These are phyloP conservation scores for Vicia sativa DNA, from an alignment of 306 rosid genomes.

Conservation along the genomic window DNA sequence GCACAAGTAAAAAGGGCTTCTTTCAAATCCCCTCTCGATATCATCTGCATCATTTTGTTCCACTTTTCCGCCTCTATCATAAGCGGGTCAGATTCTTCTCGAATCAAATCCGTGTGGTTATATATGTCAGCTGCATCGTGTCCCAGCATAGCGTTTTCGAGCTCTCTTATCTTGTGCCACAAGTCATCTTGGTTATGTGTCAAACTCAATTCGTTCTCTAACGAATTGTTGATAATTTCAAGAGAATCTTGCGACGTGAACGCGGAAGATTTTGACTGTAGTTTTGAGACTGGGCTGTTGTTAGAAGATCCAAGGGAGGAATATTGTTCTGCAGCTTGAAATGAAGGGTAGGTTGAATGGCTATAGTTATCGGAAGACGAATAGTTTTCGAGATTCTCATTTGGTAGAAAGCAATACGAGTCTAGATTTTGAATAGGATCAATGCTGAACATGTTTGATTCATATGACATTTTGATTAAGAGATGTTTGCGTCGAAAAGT, in stretches of 20 bases:
- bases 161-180: constrained; percentile 78
- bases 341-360: constrained; percentile 49
- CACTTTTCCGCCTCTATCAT: constrained; percentile 55
- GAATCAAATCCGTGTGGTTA: constrained; percentile 25
- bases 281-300: constrained; percentile 65
- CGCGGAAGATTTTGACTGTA: constrained; percentile 46
- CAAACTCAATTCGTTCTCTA: constrained; percentile 55
- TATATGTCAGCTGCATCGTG: constrained; percentile 54
- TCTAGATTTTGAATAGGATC: constrained; percentile 55
- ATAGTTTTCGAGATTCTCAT: constrained; percentile 40
- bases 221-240: constrained; percentile 54
- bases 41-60: constrained; percentile 59
- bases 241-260: constrained; percentile 45
- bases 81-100: constrained; percentile 35
- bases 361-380: constrained; percentile 47
- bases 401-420: constrained; percentile 47
- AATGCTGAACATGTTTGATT: constrained; percentile 43
- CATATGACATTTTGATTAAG: constrained; percentile 48
- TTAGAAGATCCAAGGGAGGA: constrained; percentile 64
- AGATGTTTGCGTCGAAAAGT: constrained; percentile 54
- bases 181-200: constrained; percentile 59
- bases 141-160: constrained; percentile 83
- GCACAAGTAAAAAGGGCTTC: constrained; percentile 80
- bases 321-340: constrained; percentile 46
- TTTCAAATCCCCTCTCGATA: constrained; percentile 68